Conservation (phyloP, 441 rosid genomes). For the Omphalea diandra region DNA sequence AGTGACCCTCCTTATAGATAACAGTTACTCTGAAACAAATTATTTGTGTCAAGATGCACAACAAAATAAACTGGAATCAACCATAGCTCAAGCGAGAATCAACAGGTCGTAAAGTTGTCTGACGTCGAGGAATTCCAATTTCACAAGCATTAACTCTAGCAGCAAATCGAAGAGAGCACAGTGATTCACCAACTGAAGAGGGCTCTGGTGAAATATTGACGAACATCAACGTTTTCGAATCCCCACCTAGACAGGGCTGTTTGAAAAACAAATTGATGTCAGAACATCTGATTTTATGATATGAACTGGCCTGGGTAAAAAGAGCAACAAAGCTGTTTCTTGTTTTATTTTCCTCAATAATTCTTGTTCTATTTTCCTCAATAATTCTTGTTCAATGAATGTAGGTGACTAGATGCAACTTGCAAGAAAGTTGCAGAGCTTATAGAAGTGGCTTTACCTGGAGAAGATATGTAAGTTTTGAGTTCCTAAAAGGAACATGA, state of each 20-base stretch:
- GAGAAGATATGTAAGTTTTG: slow-evolving; percentile 90
- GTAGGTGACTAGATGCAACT: no score
- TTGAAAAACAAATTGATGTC: slow-evolving; percentile 15
- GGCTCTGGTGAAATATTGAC: slow-evolving; percentile 95
- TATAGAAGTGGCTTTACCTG: slow-evolving; percentile 51
- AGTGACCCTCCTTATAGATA: slow-evolving; percentile 8
- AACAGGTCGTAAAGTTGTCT: slow-evolving; percentile 40
- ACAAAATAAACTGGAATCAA: slow-evolving; percentile 15
- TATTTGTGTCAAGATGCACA: slow-evolving; percentile 7
- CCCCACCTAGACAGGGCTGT: slow-evolving; percentile 99
- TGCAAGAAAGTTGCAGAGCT: not conserved
- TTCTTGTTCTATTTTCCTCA: no score
- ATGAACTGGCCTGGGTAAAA: no score
- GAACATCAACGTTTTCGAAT: slow-evolving; percentile 94
- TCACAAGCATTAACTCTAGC: slow-evolving; percentile 98
- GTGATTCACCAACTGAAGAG: slow-evolving; percentile 78
- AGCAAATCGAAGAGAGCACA: slow-evolving; percentile 93
- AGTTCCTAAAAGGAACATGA: slow-evolving; percentile 95
- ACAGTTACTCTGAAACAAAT: slow-evolving; percentile 9
- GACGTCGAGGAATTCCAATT: slow-evolving; percentile 88
- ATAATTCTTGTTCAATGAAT: no score
- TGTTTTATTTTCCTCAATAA: no score
- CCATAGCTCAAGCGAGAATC: slow-evolving; percentile 72
- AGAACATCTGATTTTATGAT: not conserved
- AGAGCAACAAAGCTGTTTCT: not conserved